phyloP scores from a whole-genome alignment of 2,329 filamentous ascomycete genomes.

The Pestalotiopsis sp. region DNA sequence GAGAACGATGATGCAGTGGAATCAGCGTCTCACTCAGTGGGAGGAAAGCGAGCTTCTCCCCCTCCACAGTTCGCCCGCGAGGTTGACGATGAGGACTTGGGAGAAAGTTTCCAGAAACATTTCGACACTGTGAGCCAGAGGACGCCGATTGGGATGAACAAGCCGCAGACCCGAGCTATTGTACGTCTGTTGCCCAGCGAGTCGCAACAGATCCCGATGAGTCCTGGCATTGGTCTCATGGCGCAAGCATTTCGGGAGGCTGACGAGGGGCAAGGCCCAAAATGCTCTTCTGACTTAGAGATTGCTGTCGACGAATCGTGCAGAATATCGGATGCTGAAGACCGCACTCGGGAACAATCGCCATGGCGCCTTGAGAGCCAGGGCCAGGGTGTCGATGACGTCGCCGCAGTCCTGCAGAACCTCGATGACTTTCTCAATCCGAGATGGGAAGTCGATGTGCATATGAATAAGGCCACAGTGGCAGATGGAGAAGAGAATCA shows the following conservation, averaged over 20 bases:
- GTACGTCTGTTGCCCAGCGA: slow-evolving; percentile 42
- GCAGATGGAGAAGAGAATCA: slow-evolving; percentile 5
- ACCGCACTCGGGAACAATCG: slow-evolving; percentile 25
- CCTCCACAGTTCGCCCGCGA: slow-evolving; percentile 42
- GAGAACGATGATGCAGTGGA: slow-evolving; percentile 25
- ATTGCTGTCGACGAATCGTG: slow-evolving; percentile 1
- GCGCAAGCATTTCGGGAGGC: slow-evolving; percentile 52
- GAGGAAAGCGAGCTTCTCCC: slow-evolving; percentile 40
- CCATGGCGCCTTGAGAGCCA: slow-evolving; percentile 29
- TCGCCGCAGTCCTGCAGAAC: slow-evolving; percentile 49
- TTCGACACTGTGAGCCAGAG: slow-evolving; percentile 32
- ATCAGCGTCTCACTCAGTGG: slow-evolving; percentile 15
- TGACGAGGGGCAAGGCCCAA: slow-evolving; percentile 32
- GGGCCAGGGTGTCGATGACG: slow-evolving; percentile 40
- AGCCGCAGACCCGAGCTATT: slow-evolving; percentile 21
- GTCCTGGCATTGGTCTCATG: slow-evolving; percentile 48
- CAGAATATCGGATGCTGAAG: slow-evolving; percentile 14
- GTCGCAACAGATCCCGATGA: slow-evolving; percentile 44
- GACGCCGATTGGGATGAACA: slow-evolving; percentile 37
- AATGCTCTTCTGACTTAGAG: slow-evolving; percentile 14
- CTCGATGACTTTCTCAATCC: slow-evolving; percentile 47
- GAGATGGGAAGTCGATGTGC: slow-evolving; percentile 40
- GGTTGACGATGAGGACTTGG: slow-evolving; percentile 33
- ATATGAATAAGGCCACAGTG: slow-evolving; percentile 34
- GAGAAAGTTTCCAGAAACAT: slow-evolving; percentile 48